These are phyloP conservation scores for Wallacemonas sp. DNA, from an alignment of 208 protist species.

Conservation along the genomic window DNA sequence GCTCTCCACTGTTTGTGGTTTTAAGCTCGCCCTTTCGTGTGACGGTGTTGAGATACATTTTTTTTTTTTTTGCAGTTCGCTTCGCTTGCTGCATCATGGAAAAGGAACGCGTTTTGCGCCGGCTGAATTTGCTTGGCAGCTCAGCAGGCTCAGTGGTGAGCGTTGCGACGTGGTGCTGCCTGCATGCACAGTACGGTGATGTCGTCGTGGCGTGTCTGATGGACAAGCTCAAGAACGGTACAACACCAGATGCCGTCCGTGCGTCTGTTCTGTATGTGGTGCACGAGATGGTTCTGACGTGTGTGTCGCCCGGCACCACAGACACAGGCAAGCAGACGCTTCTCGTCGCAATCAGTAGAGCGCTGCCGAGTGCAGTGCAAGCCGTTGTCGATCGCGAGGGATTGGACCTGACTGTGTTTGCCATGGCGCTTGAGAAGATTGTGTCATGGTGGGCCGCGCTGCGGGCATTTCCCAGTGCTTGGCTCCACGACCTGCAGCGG, in stretches of 20 bases:
- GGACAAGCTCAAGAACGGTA: slow-evolving; percentile 50
- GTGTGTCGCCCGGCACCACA: slow-evolving; percentile 54
- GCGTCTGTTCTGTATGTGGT: slow-evolving; percentile 78
- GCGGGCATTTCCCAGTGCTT: slow-evolving; percentile 71
- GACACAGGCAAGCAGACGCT: slow-evolving; percentile 61
- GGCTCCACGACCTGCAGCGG: slow-evolving; percentile 60
- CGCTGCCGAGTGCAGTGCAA: slow-evolving; percentile 51
- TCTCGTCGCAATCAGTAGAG: slow-evolving; percentile 52
- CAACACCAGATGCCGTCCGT: slow-evolving; percentile 44
- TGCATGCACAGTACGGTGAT: slow-evolving; percentile 77
- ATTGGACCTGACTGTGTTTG: slow-evolving; percentile 37
- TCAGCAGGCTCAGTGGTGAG: slow-evolving; percentile 80
- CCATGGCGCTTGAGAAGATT: slow-evolving; percentile 49
- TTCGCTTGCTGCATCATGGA: slow-evolving; percentile 37
- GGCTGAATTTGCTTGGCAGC: slow-evolving; percentile 71
- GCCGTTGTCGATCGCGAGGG: slow-evolving; percentile 16
- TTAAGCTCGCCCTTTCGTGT: not conserved
- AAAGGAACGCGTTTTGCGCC: slow-evolving; percentile 54
- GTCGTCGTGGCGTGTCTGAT: slow-evolving; percentile 57
- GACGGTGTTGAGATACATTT: not conserved
- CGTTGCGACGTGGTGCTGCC: slow-evolving; percentile 83
- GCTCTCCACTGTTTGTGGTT: too few relatives aligned
- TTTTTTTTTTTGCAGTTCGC: not conserved
- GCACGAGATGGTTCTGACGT: slow-evolving; percentile 85
- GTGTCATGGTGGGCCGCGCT: slow-evolving; percentile 76